Evolutionary conservation across 2,329 filamentous ascomycete species (phyloP), one percentile per base, ranked within the genome.

Genomic region (Stachybotrys elegans): DNA sequence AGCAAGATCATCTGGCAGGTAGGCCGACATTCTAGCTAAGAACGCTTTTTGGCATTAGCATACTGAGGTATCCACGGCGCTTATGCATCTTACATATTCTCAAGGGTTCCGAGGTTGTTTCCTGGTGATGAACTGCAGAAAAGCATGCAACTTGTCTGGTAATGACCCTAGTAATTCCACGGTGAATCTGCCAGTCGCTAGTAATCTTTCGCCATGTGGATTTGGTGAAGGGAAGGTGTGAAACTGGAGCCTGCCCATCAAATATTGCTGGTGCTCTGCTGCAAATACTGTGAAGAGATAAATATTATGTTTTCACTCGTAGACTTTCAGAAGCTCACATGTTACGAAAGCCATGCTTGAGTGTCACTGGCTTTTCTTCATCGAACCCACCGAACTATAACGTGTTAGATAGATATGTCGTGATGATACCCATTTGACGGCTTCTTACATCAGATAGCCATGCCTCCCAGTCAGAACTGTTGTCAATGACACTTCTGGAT

Each of bases 211-310:
- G 6, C 20, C 42, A 46, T 4, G 35, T 27, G 3, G n/a, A 11
- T 7, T 13, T 20, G 4, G 44, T 29, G 22, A 46, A 46, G 5
- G 44, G 44, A 3, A 46, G 2, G 22, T 46, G 43, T 20, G 36
- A 43, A 9, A 21, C 25, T 3, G 44, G 44, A 29, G 44, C 32
- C 14, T 46, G 39, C 11, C 42, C 40, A 13, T 22, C 20, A 6
- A 40, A 46, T 13, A 46, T 17, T 8, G 39, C 35, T 12, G 27
- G 22, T 13, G 44, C 44, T 40, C 44, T 43, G 11, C 34, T 31
- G 21, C 44, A 46, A 3, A 46, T 9, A 4, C 44, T 46, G 8
- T 16, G 19, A 8, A 6, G 34, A 17, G 5, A 32, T 32, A 5
- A 19, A 35, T n/a, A 36, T 36, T 17, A 36, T n/a, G n/a, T n/a